A percentile compares a stretch with the other conserved stretches of the same genome.
These are phyloP conservation scores for Fistulinella staudtii DNA, from an alignment of 1,284 basidiomycete genomes.

Conservation along the genomic window DNA sequence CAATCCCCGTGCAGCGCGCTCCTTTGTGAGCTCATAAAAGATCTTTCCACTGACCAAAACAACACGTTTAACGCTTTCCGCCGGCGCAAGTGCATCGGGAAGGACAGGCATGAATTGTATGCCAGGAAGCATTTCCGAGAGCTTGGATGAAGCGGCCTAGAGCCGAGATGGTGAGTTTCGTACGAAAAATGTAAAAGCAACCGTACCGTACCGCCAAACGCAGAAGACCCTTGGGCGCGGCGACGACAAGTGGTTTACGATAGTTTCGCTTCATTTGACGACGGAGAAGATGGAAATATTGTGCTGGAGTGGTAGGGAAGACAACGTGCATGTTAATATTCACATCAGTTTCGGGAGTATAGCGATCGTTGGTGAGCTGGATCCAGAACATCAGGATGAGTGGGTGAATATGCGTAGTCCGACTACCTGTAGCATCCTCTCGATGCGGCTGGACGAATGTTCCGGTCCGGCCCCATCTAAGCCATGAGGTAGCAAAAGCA, in stretches of 20 bases:
- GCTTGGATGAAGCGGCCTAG: constrained; percentile 70
- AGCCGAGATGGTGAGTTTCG: neutral
- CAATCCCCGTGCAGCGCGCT: constrained; percentile 50
- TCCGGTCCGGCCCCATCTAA: constrained; percentile 89
- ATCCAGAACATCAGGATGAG: constrained; percentile 1
- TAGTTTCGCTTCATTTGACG: constrained; percentile 82
- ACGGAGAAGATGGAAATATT: constrained; percentile 86
- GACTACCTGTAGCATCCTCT: constrained; percentile 77
- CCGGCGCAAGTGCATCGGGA: constrained; percentile 37
- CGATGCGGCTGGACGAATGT: constrained; percentile 82
- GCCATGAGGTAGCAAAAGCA: constrained; percentile 82
- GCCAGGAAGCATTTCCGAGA: constrained; percentile 62
- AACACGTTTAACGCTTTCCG: constrained; percentile 50
- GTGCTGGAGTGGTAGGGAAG: constrained; percentile 84
- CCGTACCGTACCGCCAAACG: constrained; percentile 64
- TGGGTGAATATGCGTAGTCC: too few relatives aligned
- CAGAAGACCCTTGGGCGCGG: constrained; percentile 79
- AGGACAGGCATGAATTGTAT: constrained; percentile 73
- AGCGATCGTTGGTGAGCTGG: constrained; percentile 71
- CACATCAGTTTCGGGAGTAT: constrained; percentile 34
- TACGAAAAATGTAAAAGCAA: neutral
- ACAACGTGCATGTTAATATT: constrained; percentile 80
- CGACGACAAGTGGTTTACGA: constrained; percentile 80
- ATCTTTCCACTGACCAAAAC: constrained; percentile 75
- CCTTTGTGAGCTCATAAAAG: constrained; percentile 80